Conservation (phyloP, 1,139 yeast genomes). For the Saccharomyces hybrid region DNA sequence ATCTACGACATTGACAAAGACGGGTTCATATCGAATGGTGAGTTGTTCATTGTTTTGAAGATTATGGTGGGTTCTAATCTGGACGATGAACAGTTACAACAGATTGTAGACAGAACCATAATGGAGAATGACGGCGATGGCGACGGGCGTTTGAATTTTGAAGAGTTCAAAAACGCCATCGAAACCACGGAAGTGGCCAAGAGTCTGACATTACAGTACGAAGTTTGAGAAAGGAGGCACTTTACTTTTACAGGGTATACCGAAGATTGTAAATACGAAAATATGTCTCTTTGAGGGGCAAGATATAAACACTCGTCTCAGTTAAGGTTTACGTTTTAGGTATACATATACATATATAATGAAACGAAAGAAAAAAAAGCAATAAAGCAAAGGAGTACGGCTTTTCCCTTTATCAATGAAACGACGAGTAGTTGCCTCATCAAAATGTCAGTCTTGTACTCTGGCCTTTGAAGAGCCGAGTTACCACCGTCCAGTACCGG, state of each 20-base stretch:
- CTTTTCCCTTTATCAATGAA: no score
- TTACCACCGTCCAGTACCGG: no score
- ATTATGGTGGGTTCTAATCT: slow-evolving; percentile 95
- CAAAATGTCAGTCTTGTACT: no score
- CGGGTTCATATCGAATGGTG: slow-evolving; percentile 92
- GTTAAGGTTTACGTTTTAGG: neutral
- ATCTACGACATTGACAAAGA: slow-evolving; percentile 94
- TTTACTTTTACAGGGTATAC: neutral
- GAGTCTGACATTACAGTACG: slow-evolving; percentile 42
- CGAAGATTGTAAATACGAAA: neutral
- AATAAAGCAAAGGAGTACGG: neutral
- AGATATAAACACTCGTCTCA: neutral
- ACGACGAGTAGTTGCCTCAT: neutral
- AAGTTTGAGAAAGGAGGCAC: slow-evolving; percentile 12
- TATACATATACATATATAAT: neutral
- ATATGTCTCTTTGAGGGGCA: neutral
- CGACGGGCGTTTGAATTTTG: slow-evolving; percentile 80
- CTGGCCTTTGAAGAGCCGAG: no score
- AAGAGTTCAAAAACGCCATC: slow-evolving; percentile 73
- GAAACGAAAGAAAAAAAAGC: neutral
- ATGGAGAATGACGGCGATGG: slow-evolving; percentile 92
- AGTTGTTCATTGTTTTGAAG: slow-evolving; percentile 80
- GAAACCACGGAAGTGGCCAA: slow-evolving; percentile 59
- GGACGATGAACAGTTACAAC: slow-evolving; percentile 83
- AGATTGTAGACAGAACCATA: slow-evolving; percentile 88